A percentile compares a stretch with the other conserved stretches of the same genome.
Evolutionary conservation across 495 filamentous ascomycete genomes (phyloP).

Genomic region (Xylaria intraflava): DNA sequence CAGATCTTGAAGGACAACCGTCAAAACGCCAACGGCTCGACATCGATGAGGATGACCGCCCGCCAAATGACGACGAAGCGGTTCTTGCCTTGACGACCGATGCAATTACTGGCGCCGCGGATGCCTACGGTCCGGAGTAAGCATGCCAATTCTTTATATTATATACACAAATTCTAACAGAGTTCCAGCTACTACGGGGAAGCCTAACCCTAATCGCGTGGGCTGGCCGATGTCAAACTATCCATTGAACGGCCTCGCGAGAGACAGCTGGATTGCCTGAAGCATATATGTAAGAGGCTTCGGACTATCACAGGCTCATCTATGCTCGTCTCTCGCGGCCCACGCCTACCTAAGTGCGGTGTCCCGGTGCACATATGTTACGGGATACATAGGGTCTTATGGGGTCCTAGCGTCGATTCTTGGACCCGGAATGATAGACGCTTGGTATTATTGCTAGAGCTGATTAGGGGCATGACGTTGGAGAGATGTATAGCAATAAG

Average conservation of each 20-base stretch:
- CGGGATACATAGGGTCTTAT: background rate
- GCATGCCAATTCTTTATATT: slow-evolving; percentile 4
- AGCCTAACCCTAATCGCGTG: slow-evolving; percentile 18
- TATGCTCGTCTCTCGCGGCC: background rate
- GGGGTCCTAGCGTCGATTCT: background rate
- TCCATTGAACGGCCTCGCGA: background rate
- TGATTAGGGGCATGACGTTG: background rate
- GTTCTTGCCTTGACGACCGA: slow-evolving; percentile 35
- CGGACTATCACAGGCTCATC: background rate
- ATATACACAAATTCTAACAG: slow-evolving; percentile 5
- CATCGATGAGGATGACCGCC: background rate
- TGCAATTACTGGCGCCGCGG: slow-evolving; percentile 26
- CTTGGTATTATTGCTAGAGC: background rate
- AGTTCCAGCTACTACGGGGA: slow-evolving; percentile 28
- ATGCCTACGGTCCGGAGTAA: slow-evolving; percentile 34
- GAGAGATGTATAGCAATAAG: background rate
- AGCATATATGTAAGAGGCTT: background rate
- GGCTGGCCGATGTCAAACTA: background rate
- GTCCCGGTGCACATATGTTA: background rate
- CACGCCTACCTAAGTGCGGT: background rate
- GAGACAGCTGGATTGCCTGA: background rate
- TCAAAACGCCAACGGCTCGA: slow-evolving; percentile 36
- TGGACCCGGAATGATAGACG: background rate
- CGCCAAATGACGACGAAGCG: slow-evolving; percentile 32
- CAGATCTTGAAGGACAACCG: slow-evolving; percentile 22